Base-by-base conservation (phyloP, 1,139 yeast species). In the Zhuliangozyma blackwelliae region DNA sequence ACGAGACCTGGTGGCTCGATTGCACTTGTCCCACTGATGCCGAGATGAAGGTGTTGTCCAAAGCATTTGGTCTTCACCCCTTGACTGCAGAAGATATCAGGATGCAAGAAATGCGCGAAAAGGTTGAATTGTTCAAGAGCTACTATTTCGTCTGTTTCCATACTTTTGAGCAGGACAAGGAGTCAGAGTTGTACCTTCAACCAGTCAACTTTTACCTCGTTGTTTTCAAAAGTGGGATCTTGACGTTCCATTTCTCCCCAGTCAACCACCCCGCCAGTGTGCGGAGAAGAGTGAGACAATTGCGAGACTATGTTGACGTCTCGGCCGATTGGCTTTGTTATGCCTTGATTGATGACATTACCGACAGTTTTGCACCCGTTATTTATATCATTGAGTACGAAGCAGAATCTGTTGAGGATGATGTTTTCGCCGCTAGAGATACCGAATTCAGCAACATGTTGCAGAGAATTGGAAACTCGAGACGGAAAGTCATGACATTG, bases 321-420 rank as follows among this genome's bases (percentile, higher is more conserved):
- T 77, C 86, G 40, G 82, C 95, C 2, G 96, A 88, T 62, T 88
- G 96, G 96, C 64, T 88, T 33, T 88, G 95, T 59, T 88, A 88
- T 62, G 96, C 96, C 9, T 61, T 88, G 47, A 84, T 88, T 45
- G 96, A 88, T 71, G 96, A 88, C 56, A 87, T 88, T 46, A 86
- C 95, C 7, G 96, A 88, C 72, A 81, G 88, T 34, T 88, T 87
- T 62, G 95, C 94, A 7, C 96, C 96, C 2, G 82, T 85, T 6
- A 86, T 88, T 43, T 86, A 82, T 41, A 81, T 82, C 1, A 80
- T 88, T 44, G 96, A 88, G 59, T 77, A 81, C 46, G 96, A 88
- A 58, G 95, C 95, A 0, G 96, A 88, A 61, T 82, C 86, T 5
- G 85, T 88, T 47, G 96, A 88, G 59, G 96, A 87, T 50, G 79